A percentile compares a stretch with the other conserved stretches of the same genome.
phyloP scores from a whole-genome alignment of 331 rosid genomes.

The Malus hybrid region DNA sequence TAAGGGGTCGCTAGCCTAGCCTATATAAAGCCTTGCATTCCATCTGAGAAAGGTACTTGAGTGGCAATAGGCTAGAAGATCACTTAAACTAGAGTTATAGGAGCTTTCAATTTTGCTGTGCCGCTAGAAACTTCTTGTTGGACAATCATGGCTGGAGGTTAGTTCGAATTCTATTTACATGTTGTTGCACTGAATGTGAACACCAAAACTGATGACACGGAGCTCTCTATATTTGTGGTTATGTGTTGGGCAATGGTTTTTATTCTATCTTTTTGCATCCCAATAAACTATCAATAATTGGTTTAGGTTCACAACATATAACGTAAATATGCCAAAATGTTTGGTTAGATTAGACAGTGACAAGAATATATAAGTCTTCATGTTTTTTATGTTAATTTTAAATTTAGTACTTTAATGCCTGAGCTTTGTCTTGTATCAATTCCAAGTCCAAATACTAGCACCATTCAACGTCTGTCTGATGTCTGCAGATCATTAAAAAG shows the following conservation, averaged over 20 bases:
- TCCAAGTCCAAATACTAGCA: neutral
- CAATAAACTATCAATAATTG: neutral
- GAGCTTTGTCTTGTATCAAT: neutral
- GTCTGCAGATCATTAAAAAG: neutral
- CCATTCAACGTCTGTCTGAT: neutral
- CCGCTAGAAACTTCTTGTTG: no score
- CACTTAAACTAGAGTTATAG: no score
- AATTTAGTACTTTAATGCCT: no score
- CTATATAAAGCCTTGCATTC: no score
- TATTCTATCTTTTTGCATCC: neutral
- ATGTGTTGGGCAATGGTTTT: neutral
- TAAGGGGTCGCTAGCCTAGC: no score
- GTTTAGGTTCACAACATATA: neutral
- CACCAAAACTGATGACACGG: no score
- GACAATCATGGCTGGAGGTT: no score
- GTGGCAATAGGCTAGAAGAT: no score
- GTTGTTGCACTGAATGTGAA: no score
- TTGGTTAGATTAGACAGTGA: neutral
- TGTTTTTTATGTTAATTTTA: neutral
- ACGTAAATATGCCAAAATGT: neutral
- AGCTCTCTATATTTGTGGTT: neutral
- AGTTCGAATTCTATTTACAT: no score
- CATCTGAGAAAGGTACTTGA: no score
- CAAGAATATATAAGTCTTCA: neutral
- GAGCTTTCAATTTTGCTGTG: no score